Evolutionary conservation across 2,329 filamentous ascomycete genomes (phyloP), one percentile per base, ranked within the genome.

Genomic region (Pseudocercospora eumusae): DNA sequence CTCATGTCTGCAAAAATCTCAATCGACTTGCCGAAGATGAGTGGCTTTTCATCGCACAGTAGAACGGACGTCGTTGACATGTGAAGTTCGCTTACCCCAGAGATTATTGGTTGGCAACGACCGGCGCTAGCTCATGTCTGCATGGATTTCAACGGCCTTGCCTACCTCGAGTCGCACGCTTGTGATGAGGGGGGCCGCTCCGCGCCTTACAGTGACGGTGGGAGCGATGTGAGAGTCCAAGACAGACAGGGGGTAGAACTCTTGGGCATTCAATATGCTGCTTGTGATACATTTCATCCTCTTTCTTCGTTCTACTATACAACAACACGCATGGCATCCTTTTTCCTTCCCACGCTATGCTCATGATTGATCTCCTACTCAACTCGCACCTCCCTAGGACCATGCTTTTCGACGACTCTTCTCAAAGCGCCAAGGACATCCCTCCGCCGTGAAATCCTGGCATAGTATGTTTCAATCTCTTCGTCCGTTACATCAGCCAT

Each of bases 401-500:
- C 69, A 15, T 52, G 61, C 45, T 71, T 67, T 59, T 74, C 61
- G 3, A 81, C 68, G 44, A 69, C 74, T 31, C 71, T 72, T 66
- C 72, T 75, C 60, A 82, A 60, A 20, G 70, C 74, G n/a, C 66
- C 69, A 15, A 77, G 70, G 23, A 81, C 75, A 45, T 72, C 70
- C 66, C 68, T 76, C 69, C 79, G 72, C 67, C 74, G 71, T 63
- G 66, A 70, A 21, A 62, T 57, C 57, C 67, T 71, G n/a, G 53
- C 72, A 57, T 74, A 68, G 60, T 77, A 74, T n/a, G 60, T 68
- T 59, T 74, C 71, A 4, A 81, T 71, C 49, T 78, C 76, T 59
- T 77, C 76, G 40, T 74, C 70, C 25, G 75, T 77, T 1, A 81
- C 75, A 63, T 78, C 71, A 25, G 72, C 70, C 69, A 76, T 76